Percentiles rank a stretch among this genome's conserved stretches.
phyloP scores from a whole-genome alignment of 805 yeast species.

The Pichia deserticola region DNA sequence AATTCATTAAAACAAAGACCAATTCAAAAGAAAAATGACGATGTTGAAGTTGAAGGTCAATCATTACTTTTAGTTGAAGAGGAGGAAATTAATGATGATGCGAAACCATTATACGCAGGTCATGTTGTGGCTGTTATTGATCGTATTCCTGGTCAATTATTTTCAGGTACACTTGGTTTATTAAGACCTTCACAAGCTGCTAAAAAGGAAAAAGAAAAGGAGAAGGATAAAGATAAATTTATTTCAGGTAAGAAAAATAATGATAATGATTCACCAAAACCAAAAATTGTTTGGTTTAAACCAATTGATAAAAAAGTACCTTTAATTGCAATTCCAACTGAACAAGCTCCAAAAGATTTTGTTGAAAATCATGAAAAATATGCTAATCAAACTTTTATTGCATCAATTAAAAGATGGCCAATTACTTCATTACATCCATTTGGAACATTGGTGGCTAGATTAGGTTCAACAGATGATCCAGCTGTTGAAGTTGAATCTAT shows the following conservation, averaged over 20 bases:
- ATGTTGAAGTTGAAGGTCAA: constrained; percentile 98
- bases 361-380: constrained; percentile 86
- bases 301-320: constrained; percentile 98
- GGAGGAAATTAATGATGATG: constrained; percentile 88
- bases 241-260: constrained; percentile 1
- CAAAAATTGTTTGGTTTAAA: constrained; percentile 98
- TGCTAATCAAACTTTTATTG: constrained; percentile 77
- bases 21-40: constrained; percentile 94
- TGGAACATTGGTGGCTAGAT: constrained; percentile 82
- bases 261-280: constrained; percentile 33
- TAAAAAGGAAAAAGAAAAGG: constrained; percentile 50
- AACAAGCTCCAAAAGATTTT: constrained; percentile 93
- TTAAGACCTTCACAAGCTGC: constrained; percentile 93
- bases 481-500: constrained; percentile 82
- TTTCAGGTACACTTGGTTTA: constrained; percentile 89
- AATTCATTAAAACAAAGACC: constrained; percentile 94
- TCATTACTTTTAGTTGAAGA: constrained; percentile 86
- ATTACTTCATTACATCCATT: constrained; percentile 97
- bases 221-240: constrained; percentile 8
- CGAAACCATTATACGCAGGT: constrained; percentile 92
- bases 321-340: constrained; percentile 95
- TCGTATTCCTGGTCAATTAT: constrained; percentile 93
- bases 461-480: constrained; percentile 74
- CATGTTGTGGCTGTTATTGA: constrained; percentile 98
- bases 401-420: constrained; percentile 98